Base-by-base conservation (phyloP, 352 stramenopile genomes). In the Globisporangium spiculum region DNA sequence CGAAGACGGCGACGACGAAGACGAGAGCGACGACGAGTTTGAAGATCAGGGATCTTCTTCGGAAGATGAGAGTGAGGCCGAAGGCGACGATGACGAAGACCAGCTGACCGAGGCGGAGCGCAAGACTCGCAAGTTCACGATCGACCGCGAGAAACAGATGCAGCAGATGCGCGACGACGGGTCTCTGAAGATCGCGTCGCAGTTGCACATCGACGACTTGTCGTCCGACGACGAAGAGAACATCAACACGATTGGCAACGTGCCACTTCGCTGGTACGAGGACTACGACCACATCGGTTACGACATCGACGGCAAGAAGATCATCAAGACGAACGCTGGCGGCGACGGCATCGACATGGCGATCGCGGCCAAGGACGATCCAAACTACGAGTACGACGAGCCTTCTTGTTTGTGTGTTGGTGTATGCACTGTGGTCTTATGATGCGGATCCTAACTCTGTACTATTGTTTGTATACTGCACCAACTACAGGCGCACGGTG, bases 281-380 rank as follows among this genome's bases (percentile, higher is more conserved):
- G 98, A 99, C 63, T 99, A 99, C 75, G 97, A 99, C 77, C 98
- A 99, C 83, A 98, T 99, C 76, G 98, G 98, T 62, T 99, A 99
- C 85, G 94, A 99, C 80, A 80, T 97, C 18, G 94, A 98, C 53
- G 98, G 98, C 41, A 89, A 97, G 69, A 98, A 98, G 76, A 95
- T 99, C 65, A 91, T 98, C 77, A 97, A 98, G 73, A 90, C 88
- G 44, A 96, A 97, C 62, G 69, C 82, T 1, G 81, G 78, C 27
- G 83, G 86, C 24, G 94, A 98, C 66, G 87, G 82, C 18, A 95
- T 98, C 68, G 94, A 98, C 74, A 86, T 88, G 55, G 79, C 73
- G 63, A 97, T 89, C 60, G 86, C 83, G n/a, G 83, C 86, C 27
- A 92, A 88, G 74, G 90, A 97, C 65, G 92, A 98, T 64, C 91